Evolutionary conservation across 108 stramenopile genomes (phyloP), one percentile per base, ranked within the genome.

Genomic region (Pseudonitzschia delicatissima): DNA sequence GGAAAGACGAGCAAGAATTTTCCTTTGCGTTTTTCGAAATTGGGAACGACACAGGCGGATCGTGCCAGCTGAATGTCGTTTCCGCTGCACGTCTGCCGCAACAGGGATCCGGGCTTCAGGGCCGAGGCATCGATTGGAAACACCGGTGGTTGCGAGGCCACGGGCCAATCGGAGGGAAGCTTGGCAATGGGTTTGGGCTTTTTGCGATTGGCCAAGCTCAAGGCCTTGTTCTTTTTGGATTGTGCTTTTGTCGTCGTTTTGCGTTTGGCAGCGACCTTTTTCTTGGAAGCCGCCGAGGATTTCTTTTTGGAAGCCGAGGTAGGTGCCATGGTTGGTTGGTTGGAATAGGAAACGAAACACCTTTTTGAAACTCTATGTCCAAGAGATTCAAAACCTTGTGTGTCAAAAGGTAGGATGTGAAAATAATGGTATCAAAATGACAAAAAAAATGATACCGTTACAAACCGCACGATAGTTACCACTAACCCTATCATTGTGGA

Each of bases 1-100:
- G 80, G 76, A 34, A 81, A 68, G 20, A 76, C 42, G 8, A 81
- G 45, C 11, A 81, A 28, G 28, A 65, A 77, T 18, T 62, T 63
- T 29, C 80, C 80, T 50, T 58, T 73, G 55, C 65, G 71, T 31
- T 77, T 77, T 49, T 37, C 60, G 28, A 77, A 17, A 42, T 62
- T 74, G 12, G 76, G 71, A 17, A 21, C n/a, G 23, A 35, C 36
- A n/a, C 57, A 27, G 8, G 80, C 76, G 17, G 57, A 48, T 51
- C 67, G 53, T 11, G 70, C 35, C 45, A 80, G 45, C n/a, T 70
- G 73, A 49, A 81, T 74, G 47, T 81, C 80, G 20, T 31, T 20
- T 48, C 80, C 80, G 40, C 44, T 68, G 44, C 80, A 81, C 5
- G 17, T 28, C 21, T 74, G 45, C 27, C 47, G 72, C 21, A 81